Percentiles rank a stretch among this genome's conserved stretches.
phyloP scores from a whole-genome alignment of 2,329 filamentous ascomycete species.

The Didymella pinodella region DNA sequence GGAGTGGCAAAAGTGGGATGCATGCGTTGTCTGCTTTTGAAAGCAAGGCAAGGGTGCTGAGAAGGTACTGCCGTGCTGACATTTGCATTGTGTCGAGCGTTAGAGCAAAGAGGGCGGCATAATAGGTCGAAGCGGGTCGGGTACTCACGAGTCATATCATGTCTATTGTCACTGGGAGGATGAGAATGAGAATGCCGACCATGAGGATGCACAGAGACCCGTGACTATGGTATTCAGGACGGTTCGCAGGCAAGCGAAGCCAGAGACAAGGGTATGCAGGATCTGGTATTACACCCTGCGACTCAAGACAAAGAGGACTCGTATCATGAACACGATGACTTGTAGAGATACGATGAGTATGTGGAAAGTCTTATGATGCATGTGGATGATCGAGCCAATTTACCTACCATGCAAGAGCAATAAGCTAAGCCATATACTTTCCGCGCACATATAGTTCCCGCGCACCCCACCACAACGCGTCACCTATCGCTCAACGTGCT shows the following conservation, averaged over 20 bases:
- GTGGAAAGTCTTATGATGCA: background rate
- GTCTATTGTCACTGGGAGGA: background rate
- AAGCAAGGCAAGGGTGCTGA: slow-evolving; percentile 7
- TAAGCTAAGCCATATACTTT: too few relatives aligned
- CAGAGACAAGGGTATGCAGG: background rate
- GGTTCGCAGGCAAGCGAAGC: background rate
- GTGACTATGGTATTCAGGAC: background rate
- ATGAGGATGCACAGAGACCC: background rate
- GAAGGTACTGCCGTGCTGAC: slow-evolving; percentile 6
- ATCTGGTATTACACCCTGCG: background rate
- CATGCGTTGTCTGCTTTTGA: slow-evolving; percentile 6
- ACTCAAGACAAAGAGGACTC: background rate
- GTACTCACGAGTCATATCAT: background rate
- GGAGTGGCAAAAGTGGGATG: slow-evolving; percentile 18
- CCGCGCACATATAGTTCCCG: too few relatives aligned
- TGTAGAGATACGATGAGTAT: background rate
- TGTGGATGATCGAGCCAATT: background rate
- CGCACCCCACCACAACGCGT: too few relatives aligned
- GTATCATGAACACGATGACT: background rate
- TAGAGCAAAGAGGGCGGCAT: slow-evolving; percentile 3
- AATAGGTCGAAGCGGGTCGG: background rate
- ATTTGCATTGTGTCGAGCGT: slow-evolving; percentile 17
- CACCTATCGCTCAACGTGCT: too few relatives aligned
- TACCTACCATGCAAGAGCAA: background rate
- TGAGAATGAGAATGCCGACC: background rate